Evolutionary conservation across 83 land plant species (phyloP), one percentile per base, ranked within the genome.

Genomic region (Thuja plicata): DNA sequence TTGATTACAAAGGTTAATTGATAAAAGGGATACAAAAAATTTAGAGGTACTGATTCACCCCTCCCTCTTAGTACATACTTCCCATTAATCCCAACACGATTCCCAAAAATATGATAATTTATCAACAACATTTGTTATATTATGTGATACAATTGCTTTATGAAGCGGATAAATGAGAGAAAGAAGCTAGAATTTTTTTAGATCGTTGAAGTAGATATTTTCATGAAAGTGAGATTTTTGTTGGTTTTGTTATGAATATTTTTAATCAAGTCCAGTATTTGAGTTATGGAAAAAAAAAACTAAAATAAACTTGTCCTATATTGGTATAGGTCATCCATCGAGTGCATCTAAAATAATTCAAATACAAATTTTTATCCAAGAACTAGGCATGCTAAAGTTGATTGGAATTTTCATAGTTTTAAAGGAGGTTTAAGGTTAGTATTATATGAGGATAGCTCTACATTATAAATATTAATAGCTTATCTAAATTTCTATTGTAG

Each of bases 151-250:
- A 93, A 32, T 81, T 93, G 19, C 88, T 93, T 12, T 87, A 48
- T 1, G 91, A 93, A 80, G 78, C 91, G 40, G 89, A 80, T 46
- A 90, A 85, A 87, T 87, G 90, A 60, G 93, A 93, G 84, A 92
- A 90, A 85, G 88, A 88, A 17, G 93, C 93, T 46, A 92, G 93
- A 66, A 90, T 92, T 41, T 77, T 86, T 30, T 93, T 93, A 24
- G 94, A 93, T 5, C 46, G 89, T 88, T 19, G 92, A 92, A 46
- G 91, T 93, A 4, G 94, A 93, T 81, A 91, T 90, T n/a, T 93
- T 90, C 71, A 90, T 92, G 93, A 92, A 92, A 89, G 89, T 92
- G 45, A 16, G 34, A 27, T 46, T 35, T 30, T 71, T 32, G 8
- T 7, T 2, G 2, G 30, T 35, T 71, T 71, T 71, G 30, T 10